These are phyloP conservation scores for Barnettozyma pratensis DNA, from an alignment of 805 yeast genomes.

Conservation along the genomic window DNA sequence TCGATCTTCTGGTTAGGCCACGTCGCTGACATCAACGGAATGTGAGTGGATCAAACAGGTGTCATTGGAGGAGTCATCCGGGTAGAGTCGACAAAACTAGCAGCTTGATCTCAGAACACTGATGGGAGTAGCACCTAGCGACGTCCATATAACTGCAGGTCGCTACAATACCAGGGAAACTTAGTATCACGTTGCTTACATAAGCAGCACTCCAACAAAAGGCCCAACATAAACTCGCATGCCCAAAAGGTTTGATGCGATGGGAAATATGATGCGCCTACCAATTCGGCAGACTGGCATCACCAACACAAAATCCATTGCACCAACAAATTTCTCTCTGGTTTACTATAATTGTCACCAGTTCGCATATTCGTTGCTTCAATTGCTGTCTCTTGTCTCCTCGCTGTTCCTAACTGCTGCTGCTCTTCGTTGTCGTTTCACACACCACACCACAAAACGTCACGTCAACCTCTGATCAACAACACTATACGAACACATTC, in stretches of 20 bases:
- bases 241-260: constrained; percentile 2
- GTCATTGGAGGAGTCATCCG: no score
- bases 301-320: constrained; percentile 3
- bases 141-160: no score
- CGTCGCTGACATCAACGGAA: constrained; percentile 1
- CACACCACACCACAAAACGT: constrained; percentile 5
- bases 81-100: no score
- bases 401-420: constrained; percentile 1
- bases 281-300: background rate
- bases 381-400: background rate
- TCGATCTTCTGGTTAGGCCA: background rate
- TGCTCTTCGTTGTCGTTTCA: background rate
- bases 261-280: background rate
- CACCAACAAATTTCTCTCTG: constrained; percentile 5
- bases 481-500: background rate
- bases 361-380: constrained; percentile 1
- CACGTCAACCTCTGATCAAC: background rate
- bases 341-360: constrained; percentile 2
- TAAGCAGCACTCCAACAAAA: constrained; percentile 5
- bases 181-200: background rate
- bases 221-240: constrained; percentile 8
- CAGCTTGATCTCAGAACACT: no score
- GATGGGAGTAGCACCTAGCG: no score
- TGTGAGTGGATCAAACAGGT: no score
- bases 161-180: no score